Base-by-base conservation (phyloP, 306 rosid genomes). In the Pachyrhizus erosus region DNA sequence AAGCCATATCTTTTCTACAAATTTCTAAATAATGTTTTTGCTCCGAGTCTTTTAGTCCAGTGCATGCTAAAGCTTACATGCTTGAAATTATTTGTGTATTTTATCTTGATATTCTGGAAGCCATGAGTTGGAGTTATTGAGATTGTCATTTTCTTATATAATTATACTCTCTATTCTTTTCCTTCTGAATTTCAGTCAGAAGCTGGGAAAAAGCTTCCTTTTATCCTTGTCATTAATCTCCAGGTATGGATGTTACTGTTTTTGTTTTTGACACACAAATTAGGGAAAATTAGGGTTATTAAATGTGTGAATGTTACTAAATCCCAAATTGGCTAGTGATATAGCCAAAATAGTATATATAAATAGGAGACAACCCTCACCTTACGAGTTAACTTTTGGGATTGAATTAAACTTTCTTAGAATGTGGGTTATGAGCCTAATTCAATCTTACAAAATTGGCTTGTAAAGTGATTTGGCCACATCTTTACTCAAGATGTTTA, bases 161-260 rank as follows among this genome's bases (percentile, higher is more conserved):
- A 27, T 65, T 70, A 51, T 34, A 66, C 31, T 66, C 3, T 80
- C 76, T 92, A 82, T 87, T 64, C 37, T 45, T 82, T 72, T 76
- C 51, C 37, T 72, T 91, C 51, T 87, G 70, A 72, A 82, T 90
- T 84, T 70, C 90, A 96, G 99, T 88, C 99, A 24, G 92, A 93
- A 86, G 89, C 87, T 0, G 97, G 98, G 82, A 93, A 91, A 88
- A 96, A 89, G 86, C 89, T 93, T 84, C 99, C 99, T 5, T 92
- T 96, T 62, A 43, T 96, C 68, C 94, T 96, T 52, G 83, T 96
- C 82, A 75, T 96, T 58, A 96, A 96, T 88, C 96, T 96, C 76
- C 98, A 93, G 99, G 99, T 96, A 87, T 80, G 89, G 64, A 27
- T 79, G 70, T 42, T 39, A 17, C 62, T 80, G 24, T 11, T 33